Conservation (phyloP, 2,329 filamentous ascomycete species). For the Nemania sp. region DNA sequence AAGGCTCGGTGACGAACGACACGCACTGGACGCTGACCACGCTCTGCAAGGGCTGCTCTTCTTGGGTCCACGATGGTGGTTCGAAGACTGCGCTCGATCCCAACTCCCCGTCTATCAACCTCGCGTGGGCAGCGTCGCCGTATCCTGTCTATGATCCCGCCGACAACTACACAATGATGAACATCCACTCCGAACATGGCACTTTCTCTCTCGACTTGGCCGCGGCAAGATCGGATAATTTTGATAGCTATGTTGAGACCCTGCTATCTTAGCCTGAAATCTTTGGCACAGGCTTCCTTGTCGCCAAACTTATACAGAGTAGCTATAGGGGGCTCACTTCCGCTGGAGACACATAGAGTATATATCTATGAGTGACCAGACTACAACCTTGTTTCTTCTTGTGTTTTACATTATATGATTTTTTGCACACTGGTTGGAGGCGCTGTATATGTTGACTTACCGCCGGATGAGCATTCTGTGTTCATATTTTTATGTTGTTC, state of each 20-base stretch:
- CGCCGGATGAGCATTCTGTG: too few species aligned
- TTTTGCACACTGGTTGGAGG: too few species aligned
- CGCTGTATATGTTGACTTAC: too few species aligned
- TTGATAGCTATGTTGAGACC: slow-evolving; percentile 23
- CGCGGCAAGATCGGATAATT: slow-evolving; percentile 28
- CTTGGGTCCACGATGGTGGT: slow-evolving; percentile 38
- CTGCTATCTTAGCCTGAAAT: neutral
- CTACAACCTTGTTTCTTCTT: neutral
- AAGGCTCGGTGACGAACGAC: slow-evolving; percentile 43
- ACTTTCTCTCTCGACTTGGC: slow-evolving; percentile 28
- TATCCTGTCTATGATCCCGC: slow-evolving; percentile 27
- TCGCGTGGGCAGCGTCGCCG: slow-evolving; percentile 30
- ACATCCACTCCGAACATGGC: slow-evolving; percentile 30
- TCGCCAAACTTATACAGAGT: neutral
- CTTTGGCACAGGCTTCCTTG: neutral
- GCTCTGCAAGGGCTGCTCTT: slow-evolving; percentile 46
- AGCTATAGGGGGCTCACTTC: neutral
- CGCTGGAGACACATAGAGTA: neutral
- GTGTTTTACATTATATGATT: too few species aligned
- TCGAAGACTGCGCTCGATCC: slow-evolving; percentile 26
- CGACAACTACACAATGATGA: slow-evolving; percentile 28
- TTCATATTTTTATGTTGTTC: too few species aligned
- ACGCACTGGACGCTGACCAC: slow-evolving; percentile 49
- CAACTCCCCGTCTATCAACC: slow-evolving; percentile 26
- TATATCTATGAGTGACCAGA: neutral